phyloP scores from a whole-genome alignment of 306 rosid genomes.

The Trichosanthes truncata region DNA sequence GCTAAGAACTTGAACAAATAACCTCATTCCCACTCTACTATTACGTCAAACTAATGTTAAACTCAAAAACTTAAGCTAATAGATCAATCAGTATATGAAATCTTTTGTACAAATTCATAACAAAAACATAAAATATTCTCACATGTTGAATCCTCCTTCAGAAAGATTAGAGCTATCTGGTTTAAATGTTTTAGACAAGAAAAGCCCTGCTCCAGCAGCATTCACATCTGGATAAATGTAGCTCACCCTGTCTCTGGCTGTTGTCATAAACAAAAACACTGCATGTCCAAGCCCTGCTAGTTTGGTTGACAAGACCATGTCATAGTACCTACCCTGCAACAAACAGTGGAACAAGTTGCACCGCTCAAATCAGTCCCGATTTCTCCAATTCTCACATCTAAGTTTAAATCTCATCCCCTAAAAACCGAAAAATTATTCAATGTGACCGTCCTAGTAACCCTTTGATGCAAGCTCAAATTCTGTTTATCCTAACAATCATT shows the following conservation, averaged over 20 bases:
- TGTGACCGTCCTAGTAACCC: background rate
- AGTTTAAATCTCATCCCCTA: background rate
- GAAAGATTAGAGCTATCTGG: conserved; percentile 56
- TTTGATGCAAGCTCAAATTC: background rate
- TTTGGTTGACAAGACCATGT: conserved; percentile 81
- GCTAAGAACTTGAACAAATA: background rate
- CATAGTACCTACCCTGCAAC: conserved; percentile 77
- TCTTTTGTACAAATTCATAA: background rate
- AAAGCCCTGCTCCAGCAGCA: conserved; percentile 84
- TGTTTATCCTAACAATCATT: background rate
- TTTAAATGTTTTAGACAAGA: conserved; percentile 64
- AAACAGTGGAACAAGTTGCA: conserved; percentile 1
- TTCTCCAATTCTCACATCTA: background rate
- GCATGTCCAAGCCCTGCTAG: conserved; percentile 90
- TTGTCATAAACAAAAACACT: conserved; percentile 67
- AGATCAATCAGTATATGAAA: background rate
- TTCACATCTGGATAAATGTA: conserved; percentile 81
- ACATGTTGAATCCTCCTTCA: conserved; percentile 85
- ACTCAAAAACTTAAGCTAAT: background rate
- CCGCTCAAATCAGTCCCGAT: background rate
- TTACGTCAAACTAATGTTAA: background rate
- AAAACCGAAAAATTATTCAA: background rate
- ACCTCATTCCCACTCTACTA: background rate
- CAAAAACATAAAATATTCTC: conserved; percentile 15
- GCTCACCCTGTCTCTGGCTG: conserved; percentile 83